phyloP scores from a whole-genome alignment of 768 basidiomycete species.

The Mycena vitilis region DNA sequence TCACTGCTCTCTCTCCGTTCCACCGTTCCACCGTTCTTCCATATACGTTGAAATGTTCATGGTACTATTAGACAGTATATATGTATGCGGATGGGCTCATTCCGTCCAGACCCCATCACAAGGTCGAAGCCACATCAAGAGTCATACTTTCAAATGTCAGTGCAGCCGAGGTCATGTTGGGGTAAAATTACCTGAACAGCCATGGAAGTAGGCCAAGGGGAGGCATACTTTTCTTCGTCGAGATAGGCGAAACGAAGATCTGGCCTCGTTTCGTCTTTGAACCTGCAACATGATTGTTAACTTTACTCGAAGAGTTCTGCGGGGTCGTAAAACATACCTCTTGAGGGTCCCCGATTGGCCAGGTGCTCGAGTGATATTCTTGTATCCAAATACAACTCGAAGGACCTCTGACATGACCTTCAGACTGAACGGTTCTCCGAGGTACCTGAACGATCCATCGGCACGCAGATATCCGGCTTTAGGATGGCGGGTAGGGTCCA shows the following conservation, averaged over 20 bases:
- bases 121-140: neutral
- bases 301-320: neutral
- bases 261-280: conserved; percentile 59
- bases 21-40: too few relatives aligned
- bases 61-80: neutral
- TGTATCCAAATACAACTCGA: conserved; percentile 69
- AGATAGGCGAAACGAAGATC: conserved; percentile 69
- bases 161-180: neutral
- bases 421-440: conserved; percentile 64
- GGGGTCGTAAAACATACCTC: conserved; percentile 51
- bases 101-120: too few relatives aligned
- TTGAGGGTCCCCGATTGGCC: conserved; percentile 74
- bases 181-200: conserved; percentile 62
- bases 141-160: conserved; percentile 23
- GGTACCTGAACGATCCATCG: conserved; percentile 60
- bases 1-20: too few relatives aligned
- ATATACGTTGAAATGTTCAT: too few relatives aligned
- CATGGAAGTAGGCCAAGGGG: conserved; percentile 78
- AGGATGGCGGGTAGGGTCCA: conserved; percentile 59
- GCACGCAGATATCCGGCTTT: conserved; percentile 58
- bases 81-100: neutral
- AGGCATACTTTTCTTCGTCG: conserved; percentile 57
- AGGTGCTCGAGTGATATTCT: conserved; percentile 73
- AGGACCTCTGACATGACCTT: conserved; percentile 73
- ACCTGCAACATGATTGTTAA: conserved; percentile 48